Base-by-base conservation (phyloP, 306 rosid species). In the Mimosa pudica region DNA sequence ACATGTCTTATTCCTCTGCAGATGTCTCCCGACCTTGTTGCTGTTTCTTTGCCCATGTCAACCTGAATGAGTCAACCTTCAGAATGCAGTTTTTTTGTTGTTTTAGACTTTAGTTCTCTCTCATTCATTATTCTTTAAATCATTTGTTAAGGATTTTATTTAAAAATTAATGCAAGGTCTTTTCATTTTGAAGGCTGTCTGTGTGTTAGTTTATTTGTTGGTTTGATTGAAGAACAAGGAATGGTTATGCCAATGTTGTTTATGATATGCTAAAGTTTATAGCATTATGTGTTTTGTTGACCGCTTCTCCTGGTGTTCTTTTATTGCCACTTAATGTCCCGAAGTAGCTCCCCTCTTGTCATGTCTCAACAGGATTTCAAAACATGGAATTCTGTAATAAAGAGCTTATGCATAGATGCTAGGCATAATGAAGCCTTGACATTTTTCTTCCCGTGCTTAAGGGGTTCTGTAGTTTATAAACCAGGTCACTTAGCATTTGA, bases 401-500 rank as follows among this genome's bases (percentile, higher is more conserved):
- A 79, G 82, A 84, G 79, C 81, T 83, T 75, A 52, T 85, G 89
- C 64, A 32, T 82, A 32, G 86, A 87, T 41, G 49, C 77, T 16
- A 87, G 84, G 81, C 89, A 86, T 82, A 51, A 72, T 10, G 96
- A 94, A 79, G 88, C 84, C 8, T 78, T 92, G 74, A 80, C 89
- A 45, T 81, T 89, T 85, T 90, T 86, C 79, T 77, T 75, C 77
- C 84, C 62, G 24, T 87, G 75, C 79, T 57, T 84, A 55, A 83
- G 47, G 79, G 63, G 64, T 42, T 81, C 64, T 7, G 73, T 51
- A 46, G 91, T 82, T 62, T 81, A 83, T 60, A 89, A 83, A 74
- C 91, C 94, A 16, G 86, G 88, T 80, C 86, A 81, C 80, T 68
- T 51, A 47, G 88, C 78, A 68, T 77, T 92, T 67, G 86, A 92